Conservation (phyloP, 352 stramenopile species). For the Nothophytophthora sp. region DNA sequence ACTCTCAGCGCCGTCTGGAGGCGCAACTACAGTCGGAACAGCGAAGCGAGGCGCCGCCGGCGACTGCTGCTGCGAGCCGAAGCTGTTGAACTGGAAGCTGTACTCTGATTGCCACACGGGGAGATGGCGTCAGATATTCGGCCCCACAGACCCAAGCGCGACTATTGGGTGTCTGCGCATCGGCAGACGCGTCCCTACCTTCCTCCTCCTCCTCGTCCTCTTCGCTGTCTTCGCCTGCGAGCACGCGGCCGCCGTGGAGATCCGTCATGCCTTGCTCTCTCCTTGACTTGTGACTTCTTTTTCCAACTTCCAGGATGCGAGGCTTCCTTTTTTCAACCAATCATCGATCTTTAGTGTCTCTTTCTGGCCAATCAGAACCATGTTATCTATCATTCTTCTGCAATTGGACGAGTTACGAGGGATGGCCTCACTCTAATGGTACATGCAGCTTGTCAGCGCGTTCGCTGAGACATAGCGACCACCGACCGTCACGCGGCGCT, state of each 20-base stretch:
- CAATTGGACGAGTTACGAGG: slow-evolving; percentile 6
- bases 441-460: too few relatives aligned
- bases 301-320: too few relatives aligned
- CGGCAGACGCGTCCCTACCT: slow-evolving; percentile 23
- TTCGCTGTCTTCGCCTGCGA: slow-evolving; percentile 80
- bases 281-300: too few relatives aligned
- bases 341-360: too few relatives aligned
- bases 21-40: slow-evolving; percentile 20
- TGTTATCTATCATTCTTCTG: slow-evolving; percentile 8
- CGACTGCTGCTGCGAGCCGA: slow-evolving; percentile 19
- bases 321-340: too few relatives aligned
- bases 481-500: too few relatives aligned
- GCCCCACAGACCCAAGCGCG: background rate
- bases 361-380: slow-evolving; percentile 22
- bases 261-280: slow-evolving; percentile 40
- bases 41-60: slow-evolving; percentile 29
- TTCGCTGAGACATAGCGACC: too few relatives aligned
- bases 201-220: slow-evolving; percentile 76
- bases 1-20: slow-evolving; percentile 10
- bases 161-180: background rate
- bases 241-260: slow-evolving; percentile 63
- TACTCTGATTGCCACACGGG: slow-evolving; percentile 41
- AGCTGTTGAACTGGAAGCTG: slow-evolving; percentile 55
- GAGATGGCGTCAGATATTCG: background rate
- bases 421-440: too few relatives aligned